A percentile compares a stretch with the other conserved stretches of the same genome.
phyloP scores from a whole-genome alignment of 352 stramenopile species.

The Phytophthora parvispora region DNA sequence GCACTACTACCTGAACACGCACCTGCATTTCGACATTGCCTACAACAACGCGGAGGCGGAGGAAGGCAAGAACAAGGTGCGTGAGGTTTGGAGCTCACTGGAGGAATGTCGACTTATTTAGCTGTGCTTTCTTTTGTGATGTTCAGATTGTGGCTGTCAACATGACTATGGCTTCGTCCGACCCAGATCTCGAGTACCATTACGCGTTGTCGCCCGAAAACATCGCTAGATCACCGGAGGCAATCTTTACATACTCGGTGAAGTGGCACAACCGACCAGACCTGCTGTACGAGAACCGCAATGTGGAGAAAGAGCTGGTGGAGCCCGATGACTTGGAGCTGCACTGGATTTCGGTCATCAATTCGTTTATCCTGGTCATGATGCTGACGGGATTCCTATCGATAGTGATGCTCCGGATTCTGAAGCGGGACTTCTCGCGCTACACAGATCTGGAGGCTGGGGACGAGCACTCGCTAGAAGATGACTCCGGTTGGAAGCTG shows the following conservation, averaged over 20 bases:
- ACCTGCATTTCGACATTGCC: conserved; percentile 97
- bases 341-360: conserved; percentile 99
- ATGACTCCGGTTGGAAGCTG: conserved; percentile 98
- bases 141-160: conserved; percentile 78
- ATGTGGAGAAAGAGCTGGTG: conserved; percentile 70
- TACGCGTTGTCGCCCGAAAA: conserved; percentile 64
- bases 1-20: conserved; percentile 96
- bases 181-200: conserved; percentile 67
- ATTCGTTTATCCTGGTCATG: conserved; percentile 98
- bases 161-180: conserved; percentile 66
- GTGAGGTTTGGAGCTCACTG: not conserved
- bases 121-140: not conserved
- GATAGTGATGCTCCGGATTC: conserved; percentile 97
- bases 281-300: conserved; percentile 92
- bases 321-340: conserved; percentile 86
- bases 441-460: conserved; percentile 96
- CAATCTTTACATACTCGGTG: conserved; percentile 97
- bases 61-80: conserved; percentile 82
- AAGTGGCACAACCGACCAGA: conserved; percentile 94
- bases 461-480: conserved; percentile 88
- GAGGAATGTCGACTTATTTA: not conserved
- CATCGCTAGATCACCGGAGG: conserved; percentile 52
- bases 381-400: conserved; percentile 97
- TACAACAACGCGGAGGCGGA: conserved; percentile 93
- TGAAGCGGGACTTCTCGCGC: conserved; percentile 98